These are phyloP conservation scores for Sporothrix curviconia DNA, from an alignment of 2,329 filamentous ascomycete species.

Conservation along the genomic window DNA sequence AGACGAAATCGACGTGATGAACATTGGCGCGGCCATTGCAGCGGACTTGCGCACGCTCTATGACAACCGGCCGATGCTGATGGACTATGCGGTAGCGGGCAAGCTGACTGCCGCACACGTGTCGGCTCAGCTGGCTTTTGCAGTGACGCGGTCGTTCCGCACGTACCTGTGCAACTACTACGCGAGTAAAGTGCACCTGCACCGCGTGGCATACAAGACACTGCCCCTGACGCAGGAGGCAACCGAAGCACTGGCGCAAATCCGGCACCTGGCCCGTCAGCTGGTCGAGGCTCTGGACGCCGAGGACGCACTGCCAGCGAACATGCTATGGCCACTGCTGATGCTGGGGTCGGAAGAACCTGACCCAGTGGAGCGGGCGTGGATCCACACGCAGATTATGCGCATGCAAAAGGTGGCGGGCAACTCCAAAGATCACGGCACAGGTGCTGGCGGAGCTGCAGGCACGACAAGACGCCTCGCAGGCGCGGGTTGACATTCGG, in stretches of 20 bases:
- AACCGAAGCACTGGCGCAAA: constrained; percentile 40
- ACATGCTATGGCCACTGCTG: constrained; percentile 51
- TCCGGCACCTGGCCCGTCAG: constrained; percentile 39
- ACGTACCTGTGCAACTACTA: constrained; percentile 52
- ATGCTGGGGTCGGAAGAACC: constrained; percentile 51
- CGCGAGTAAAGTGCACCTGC: constrained; percentile 49
- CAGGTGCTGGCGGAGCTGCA: constrained; percentile 42
- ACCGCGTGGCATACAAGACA: constrained; percentile 49
- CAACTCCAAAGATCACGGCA: constrained; percentile 38
- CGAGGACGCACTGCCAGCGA: constrained; percentile 45
- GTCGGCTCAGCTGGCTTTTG: constrained; percentile 41
- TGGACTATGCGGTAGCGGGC: constrained; percentile 50
- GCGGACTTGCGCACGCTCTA: constrained; percentile 45
- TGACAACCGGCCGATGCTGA: constrained; percentile 44
- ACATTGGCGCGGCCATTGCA: constrained; percentile 43
- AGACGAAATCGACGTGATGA: constrained; percentile 54
- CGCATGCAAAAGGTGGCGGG: constrained; percentile 40
- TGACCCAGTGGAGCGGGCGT: constrained; percentile 38
- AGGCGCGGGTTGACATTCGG: constrained; percentile 37
- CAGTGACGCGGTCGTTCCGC: constrained; percentile 47
- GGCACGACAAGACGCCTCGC: constrained; percentile 35
- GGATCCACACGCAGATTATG: constrained; percentile 46
- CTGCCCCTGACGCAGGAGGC: constrained; percentile 47
- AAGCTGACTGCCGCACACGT: constrained; percentile 42
- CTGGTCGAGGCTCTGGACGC: constrained; percentile 36